A percentile compares a stretch with the other conserved stretches of the same genome.
Evolutionary conservation across 108 stramenopile species (phyloP).

Genomic region (Pseudonitzschia multiseries): DNA sequence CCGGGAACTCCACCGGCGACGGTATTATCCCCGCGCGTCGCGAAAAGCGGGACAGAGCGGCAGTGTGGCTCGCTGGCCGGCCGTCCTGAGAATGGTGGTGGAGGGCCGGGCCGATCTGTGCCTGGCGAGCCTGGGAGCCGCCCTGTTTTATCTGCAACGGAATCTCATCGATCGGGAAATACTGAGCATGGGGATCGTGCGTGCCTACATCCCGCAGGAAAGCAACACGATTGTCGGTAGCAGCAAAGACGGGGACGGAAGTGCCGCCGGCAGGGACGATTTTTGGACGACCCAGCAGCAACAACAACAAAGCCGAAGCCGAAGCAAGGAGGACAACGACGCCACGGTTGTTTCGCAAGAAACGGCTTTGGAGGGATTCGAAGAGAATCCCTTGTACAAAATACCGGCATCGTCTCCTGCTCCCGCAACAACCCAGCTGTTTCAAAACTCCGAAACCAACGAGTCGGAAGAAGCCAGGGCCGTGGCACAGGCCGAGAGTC

Average conservation of each 20-base stretch:
- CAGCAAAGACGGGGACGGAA: background rate
- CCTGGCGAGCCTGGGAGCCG: slow-evolving; percentile 85
- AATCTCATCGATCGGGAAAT: slow-evolving; percentile 92
- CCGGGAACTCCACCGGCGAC: slow-evolving; percentile 68
- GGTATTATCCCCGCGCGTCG: slow-evolving; percentile 80
- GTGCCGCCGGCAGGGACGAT: too few species aligned
- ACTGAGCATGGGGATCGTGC: slow-evolving; percentile 87
- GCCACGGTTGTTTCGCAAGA: slow-evolving; percentile 1
- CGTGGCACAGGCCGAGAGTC: slow-evolving; percentile 31
- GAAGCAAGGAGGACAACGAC: slow-evolving; percentile 2
- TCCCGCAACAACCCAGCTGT: background rate
- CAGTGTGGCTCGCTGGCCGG: slow-evolving; percentile 72
- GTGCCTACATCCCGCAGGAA: slow-evolving; percentile 70
- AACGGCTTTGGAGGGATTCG: slow-evolving; percentile 14
- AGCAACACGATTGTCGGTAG: background rate
- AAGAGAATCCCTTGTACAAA: slow-evolving; percentile 6
- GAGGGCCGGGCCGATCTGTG: slow-evolving; percentile 79
- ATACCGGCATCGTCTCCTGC: slow-evolving; percentile 10
- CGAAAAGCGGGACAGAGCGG: slow-evolving; percentile 19
- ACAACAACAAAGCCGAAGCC: background rate
- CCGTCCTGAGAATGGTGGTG: slow-evolving; percentile 76
- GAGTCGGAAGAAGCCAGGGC: background rate
- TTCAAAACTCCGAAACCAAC: background rate
- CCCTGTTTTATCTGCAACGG: slow-evolving; percentile 87
- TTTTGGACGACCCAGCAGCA: slow-evolving; percentile 1